phyloP scores from a whole-genome alignment of 495 filamentous ascomycete species.

The Echria macrotheca region DNA sequence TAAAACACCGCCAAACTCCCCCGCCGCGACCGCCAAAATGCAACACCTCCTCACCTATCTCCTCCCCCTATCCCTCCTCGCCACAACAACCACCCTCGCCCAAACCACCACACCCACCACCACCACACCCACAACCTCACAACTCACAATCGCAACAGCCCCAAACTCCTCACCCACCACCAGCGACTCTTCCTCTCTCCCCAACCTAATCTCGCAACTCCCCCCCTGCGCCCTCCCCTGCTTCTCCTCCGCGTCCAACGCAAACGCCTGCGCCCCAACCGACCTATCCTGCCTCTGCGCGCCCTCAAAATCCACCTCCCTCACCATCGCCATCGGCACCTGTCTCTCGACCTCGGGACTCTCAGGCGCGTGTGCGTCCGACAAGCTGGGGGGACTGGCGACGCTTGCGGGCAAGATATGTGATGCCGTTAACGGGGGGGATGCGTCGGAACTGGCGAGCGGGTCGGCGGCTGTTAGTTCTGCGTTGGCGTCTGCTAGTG shows the following conservation, averaged over 20 bases:
- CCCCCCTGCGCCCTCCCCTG: constrained; percentile 13
- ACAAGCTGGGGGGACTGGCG: constrained; percentile 3
- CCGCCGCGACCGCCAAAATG: background rate
- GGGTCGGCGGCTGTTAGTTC: constrained; percentile 8
- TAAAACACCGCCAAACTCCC: background rate
- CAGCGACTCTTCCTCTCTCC: background rate
- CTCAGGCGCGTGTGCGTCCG: constrained; percentile 1
- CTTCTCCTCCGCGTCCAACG: constrained; percentile 5
- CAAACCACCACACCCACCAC: background rate
- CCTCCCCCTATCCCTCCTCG: background rate
- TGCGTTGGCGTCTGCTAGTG: constrained; percentile 3
- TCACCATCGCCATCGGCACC: background rate
- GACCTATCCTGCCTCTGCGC: constrained; percentile 13
- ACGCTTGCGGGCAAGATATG: constrained; percentile 11
- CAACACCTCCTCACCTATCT: background rate
- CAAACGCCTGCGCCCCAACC: constrained; percentile 1
- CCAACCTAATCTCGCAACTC: constrained; percentile 9
- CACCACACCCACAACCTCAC: background rate
- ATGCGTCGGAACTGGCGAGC: background rate
- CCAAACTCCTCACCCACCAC: background rate
- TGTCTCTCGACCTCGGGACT: background rate
- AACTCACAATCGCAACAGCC: background rate
- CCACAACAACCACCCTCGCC: background rate
- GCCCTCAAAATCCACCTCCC: background rate
- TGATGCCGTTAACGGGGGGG: background rate